phyloP scores from a whole-genome alignment of 2,329 filamentous ascomycete genomes.

The Pseudovirgaria hyperparasitica region DNA sequence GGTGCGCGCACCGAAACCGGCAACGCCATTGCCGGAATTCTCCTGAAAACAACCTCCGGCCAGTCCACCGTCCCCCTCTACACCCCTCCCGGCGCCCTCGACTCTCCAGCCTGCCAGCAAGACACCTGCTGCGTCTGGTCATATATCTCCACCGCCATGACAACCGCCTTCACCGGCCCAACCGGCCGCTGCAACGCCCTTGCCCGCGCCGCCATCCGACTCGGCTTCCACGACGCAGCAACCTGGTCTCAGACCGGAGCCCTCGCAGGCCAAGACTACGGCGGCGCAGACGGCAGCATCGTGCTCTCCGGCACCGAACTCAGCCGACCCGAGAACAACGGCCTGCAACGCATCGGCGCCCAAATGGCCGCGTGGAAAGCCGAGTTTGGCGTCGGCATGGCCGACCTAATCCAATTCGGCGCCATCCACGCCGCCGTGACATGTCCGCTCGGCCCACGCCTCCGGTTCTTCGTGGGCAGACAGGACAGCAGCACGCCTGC shows the following conservation, averaged over 20 bases:
- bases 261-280: constrained; percentile 8
- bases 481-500: constrained; percentile 14
- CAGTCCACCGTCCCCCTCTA: constrained; percentile 6
- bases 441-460: constrained; percentile 19
- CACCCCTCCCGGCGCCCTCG: constrained; percentile 6
- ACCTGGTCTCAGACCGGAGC: constrained; percentile 10
- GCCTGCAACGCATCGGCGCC: constrained; percentile 10
- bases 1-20: constrained; percentile 9
- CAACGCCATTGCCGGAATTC: constrained; percentile 10
- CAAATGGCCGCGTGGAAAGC: constrained; percentile 5
- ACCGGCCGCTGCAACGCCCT: constrained; percentile 13
- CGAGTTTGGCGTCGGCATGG: constrained; percentile 17
- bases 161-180: constrained; percentile 9
- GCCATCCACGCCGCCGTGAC: constrained; percentile 17
- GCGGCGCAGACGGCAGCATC: constrained; percentile 16
- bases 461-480: constrained; percentile 18
- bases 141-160: constrained; percentile 9
- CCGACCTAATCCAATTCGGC: constrained; percentile 20
- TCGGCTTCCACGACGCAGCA: constrained; percentile 18
- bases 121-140: constrained; percentile 17
- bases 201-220: constrained; percentile 13
- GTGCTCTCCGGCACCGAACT: constrained; percentile 11
- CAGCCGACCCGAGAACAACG: constrained; percentile 11
- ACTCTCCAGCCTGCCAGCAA: constrained; percentile 9
- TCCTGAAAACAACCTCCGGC: constrained; percentile 8